Base-by-base conservation (phyloP, 1,139 yeast species). In the Blastobotrys illinoisensis region DNA sequence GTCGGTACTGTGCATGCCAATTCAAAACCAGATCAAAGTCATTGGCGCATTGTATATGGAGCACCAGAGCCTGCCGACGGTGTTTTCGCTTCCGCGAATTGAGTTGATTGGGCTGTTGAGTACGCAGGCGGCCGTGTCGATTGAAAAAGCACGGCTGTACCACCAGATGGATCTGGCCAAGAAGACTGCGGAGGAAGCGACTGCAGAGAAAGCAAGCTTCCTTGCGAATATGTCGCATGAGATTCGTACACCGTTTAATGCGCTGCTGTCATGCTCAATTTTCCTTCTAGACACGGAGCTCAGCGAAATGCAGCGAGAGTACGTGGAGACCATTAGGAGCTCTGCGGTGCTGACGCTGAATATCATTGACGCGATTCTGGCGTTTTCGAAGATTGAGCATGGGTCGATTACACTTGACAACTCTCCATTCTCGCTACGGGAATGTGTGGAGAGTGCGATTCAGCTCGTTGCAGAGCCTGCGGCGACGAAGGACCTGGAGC, bases 231-330 rank as follows among this genome's bases (percentile, higher is more conserved):
- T 80, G 84, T 63, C 67, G 16, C 67, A 80, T 63, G 85, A 80
- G 62, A 80, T 80, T 51, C 67, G 85, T 57, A 80, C 85, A 0
- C 85, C 84, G 0, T 80, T 80, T 67, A 80, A 80, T 64, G 80
- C 83, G 0, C 67, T 81, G 50, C 68, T 80, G 55, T 79, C 82
- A 4, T 80, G 83, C 64, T 78, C 84, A 1, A 74, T 79, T 4
- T 80, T 80, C 62, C 69, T 80, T 52, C 65, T 79, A 51, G 84
- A 80, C 60, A 80, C 84, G 0, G 69, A 71, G 0, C 66, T 80
- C 52, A 76, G 73, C 36, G 74, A 72, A 48, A 69, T 79, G 6
- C 85, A 80, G 61, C 67, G 73, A 40, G 83, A 80, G 58, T 80
- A 80, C 58, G 83, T 80, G 16, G 82, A 79, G 57, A 80, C 83